These are phyloP conservation scores for Arachnopeziza araneosa DNA, from an alignment of 2,329 filamentous ascomycete genomes.

Conservation along the genomic window DNA sequence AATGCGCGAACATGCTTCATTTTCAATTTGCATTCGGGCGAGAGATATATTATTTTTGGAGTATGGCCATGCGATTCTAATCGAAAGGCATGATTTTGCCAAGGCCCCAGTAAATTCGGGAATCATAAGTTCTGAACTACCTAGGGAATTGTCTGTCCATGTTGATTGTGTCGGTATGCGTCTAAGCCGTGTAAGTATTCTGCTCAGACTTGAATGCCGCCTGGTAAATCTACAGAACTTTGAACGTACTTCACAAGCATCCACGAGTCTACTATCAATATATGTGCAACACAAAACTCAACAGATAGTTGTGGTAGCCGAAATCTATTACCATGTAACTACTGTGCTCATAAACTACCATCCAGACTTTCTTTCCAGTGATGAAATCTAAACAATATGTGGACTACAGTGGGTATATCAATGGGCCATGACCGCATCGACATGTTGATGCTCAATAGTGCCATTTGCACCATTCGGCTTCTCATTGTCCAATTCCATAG, in stretches of 20 bases:
- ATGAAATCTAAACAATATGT: constrained; percentile 14
- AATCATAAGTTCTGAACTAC: too few relatives aligned
- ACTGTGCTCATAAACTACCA: neutral
- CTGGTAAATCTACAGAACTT: too few relatives aligned
- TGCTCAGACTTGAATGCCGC: too few relatives aligned
- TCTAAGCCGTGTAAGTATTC: too few relatives aligned
- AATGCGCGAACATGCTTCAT: too few relatives aligned
- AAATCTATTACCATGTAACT: neutral
- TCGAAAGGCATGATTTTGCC: too few relatives aligned
- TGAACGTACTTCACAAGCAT: neutral
- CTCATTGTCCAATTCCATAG: constrained; percentile 46
- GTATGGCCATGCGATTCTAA: too few relatives aligned
- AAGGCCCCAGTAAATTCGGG: too few relatives aligned
- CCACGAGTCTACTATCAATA: neutral
- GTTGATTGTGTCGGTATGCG: too few relatives aligned
- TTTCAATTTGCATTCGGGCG: too few relatives aligned
- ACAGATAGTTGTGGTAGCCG: neutral
- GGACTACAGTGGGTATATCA: constrained; percentile 8
- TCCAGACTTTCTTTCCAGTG: neutral
- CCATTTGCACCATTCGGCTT: constrained; percentile 20
- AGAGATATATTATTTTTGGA: too few relatives aligned
- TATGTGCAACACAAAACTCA: neutral
- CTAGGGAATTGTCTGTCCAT: too few relatives aligned
- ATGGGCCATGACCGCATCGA: constrained; percentile 30
- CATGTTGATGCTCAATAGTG: constrained; percentile 11